Evolutionary conservation across 2,329 filamentous ascomycete genomes (phyloP), one percentile per base, ranked within the genome.

Genomic region (Paramyrothecium sp.): DNA sequence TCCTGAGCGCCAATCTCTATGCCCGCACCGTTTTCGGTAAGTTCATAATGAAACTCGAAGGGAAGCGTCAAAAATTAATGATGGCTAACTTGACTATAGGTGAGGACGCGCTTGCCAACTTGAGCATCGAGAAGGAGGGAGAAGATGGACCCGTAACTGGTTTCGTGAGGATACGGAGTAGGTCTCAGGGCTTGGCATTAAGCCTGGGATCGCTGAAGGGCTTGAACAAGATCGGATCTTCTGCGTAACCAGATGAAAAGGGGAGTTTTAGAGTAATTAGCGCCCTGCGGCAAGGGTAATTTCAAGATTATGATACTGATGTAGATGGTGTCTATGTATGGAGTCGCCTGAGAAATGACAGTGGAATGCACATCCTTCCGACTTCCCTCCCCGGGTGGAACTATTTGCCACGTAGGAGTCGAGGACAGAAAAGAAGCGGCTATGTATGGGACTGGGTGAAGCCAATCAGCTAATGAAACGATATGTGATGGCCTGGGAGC

Each of bases 121-220:
- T 99, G 75, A 97, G 93, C 73, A 97, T 99, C 69, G 95, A 99
- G 77, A 94, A 97, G 78, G 93, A 98, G 73, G 93, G 92, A 58
- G 92, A 97, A 23, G 89, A 97, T 69, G 95, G 95, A 22, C 92
- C 92, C 7, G 94, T 99, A 61, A 97, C 94, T 47, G 95, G 95
- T 49, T 99, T 99, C 75, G 93, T 99, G 62, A 89, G 95, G 72
- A 99, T 99, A 85, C 88, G 95, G 77, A 97, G 93, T 81, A 89
- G 95, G 72, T 97, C 92, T 41, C 95, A 99, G 78, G 95, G 95
- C 52, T 81, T 99, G 69, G 95, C 95, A 12, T 80, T 99, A 65
- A 97, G 94, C 77, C 80, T 99, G 62, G 95, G 95, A 33, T 96
- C 92, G 53, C 81, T 99, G 69, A 99, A 98, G 79, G 95, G 95